Percentiles rank a stretch among this genome's conserved stretches.
These are phyloP conservation scores for Hyphopichia buzzinii DNA, from an alignment of 1,139 yeast species.

Conservation along the genomic window DNA sequence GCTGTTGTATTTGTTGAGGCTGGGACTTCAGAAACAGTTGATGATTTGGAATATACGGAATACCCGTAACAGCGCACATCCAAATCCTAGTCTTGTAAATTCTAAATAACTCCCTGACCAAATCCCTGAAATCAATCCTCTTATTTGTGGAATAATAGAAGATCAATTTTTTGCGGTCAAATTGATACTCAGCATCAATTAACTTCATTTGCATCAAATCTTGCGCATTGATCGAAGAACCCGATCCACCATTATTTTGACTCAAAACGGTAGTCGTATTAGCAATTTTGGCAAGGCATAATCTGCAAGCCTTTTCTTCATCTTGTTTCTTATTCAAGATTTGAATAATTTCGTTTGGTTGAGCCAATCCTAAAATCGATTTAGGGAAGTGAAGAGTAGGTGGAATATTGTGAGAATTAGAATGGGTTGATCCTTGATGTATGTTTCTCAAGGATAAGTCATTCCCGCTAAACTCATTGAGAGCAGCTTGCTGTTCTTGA, in stretches of 20 bases:
- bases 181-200: conserved; percentile 88
- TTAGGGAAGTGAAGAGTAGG: conserved; percentile 62
- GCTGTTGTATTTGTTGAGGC: conserved; percentile 4
- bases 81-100: conserved; percentile 95
- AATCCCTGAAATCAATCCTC: conserved; percentile 88
- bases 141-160: conserved; percentile 76
- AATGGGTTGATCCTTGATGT: conserved; percentile 11
- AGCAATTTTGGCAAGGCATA: conserved; percentile 59
- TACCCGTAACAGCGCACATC: conserved; percentile 80
- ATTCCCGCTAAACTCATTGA: conserved; percentile 18
- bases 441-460: conserved; percentile 25
- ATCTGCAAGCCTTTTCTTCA: conserved; percentile 69
- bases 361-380: conserved; percentile 71
- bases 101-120: conserved; percentile 88
- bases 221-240: conserved; percentile 12
- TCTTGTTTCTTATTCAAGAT: conserved; percentile 60
- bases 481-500: conserved; percentile 58
- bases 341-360: conserved; percentile 58
- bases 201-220: conserved; percentile 39
- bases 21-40: conserved; percentile 1
- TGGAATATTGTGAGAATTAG: conserved; percentile 21
- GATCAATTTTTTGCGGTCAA: conserved; percentile 90
- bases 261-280: conserved; percentile 21
- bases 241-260: not conserved
- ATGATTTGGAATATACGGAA: conserved; percentile 20